Base-by-base conservation (phyloP, 768 basidiomycete genomes). In the Tephrocybe sp. region DNA sequence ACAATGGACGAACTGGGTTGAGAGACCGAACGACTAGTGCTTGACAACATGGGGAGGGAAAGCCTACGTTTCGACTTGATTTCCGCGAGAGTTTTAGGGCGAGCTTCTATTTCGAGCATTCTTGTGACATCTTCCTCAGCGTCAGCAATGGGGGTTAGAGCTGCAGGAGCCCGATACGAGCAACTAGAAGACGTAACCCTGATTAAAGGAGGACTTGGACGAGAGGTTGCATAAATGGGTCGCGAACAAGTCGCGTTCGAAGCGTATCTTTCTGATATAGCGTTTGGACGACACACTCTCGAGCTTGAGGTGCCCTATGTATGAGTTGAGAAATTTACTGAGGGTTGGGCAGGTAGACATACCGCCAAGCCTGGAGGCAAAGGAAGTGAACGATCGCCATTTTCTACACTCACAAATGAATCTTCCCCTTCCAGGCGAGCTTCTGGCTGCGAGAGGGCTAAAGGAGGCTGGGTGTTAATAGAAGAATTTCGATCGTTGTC, bases 41-140 rank as follows among this genome's bases (percentile, higher is more conserved):
- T 54, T 44, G 63, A 52, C 34, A 64, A 42, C 31, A 59, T 52
- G 37, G 70, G 65, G 46, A 72, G 62, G 12, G 72, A 72, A 37
- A 72, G 61, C 27, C 67, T 67, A 32, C 69, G 65, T 50, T 62
- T 70, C 43, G 67, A 65, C 54, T 67, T 69, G 44, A 71, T 70
- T 58, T 72, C 68, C 45, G 64, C 57, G 3, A 69, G 56, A 25
- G 63, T 68, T 46, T 62, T 67, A 25, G 60, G 65, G 52, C 58
- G 65, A 40, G 64, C 49, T 46, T 53, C 50, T 3, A 48, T 49
- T 36, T 52, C 48, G 8, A 44, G 42, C 18, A 34, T 36, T 18
- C 28, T 44, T 18, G n/a, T 24, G n/a, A 34, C 22, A 9, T 43
- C 30, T 19, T 36, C 32, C n/a, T 13, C 19, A 28, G 30, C 34